A percentile compares a stretch with the other conserved stretches of the same genome.
Conservation (phyloP, 768 basidiomycete genomes). For the Mycena capillaripes region DNA sequence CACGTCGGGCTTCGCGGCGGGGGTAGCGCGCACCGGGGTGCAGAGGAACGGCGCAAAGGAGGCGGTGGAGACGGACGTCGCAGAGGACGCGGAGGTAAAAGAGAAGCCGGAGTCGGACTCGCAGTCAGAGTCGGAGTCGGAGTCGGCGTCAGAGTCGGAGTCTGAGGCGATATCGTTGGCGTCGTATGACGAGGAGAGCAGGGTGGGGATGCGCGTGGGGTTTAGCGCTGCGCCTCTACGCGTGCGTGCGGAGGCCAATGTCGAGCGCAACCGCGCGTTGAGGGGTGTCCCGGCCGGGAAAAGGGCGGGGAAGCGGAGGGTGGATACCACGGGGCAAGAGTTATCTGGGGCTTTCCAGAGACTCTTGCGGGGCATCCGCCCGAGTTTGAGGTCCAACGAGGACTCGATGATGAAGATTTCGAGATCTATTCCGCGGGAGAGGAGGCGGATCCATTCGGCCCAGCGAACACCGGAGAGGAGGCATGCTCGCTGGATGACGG, state of each 20-base stretch:
- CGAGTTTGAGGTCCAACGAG: constrained; percentile 1
- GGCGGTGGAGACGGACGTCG: neutral
- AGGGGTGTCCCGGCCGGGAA: neutral
- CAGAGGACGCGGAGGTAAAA: constrained; percentile 4
- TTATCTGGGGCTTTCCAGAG: neutral
- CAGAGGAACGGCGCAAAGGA: neutral
- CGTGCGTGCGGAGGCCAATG: neutral
- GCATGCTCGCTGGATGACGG: constrained; percentile 14
- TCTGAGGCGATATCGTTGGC: neutral
- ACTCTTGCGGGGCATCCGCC: neutral
- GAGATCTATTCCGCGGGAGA: constrained; percentile 15
- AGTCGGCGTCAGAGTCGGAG: constrained; percentile 3
- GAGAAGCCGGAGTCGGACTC: constrained; percentile 21
- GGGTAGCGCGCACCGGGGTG: neutral
- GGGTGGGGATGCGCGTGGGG: constrained; percentile 24
- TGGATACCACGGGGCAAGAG: neutral
- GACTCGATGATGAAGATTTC: neutral
- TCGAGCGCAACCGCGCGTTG: neutral
- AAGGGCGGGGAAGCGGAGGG: neutral
- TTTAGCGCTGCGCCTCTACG: constrained; percentile 11
- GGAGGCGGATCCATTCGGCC: constrained; percentile 23
- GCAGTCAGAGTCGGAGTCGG: neutral
- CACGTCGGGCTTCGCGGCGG: neutral
- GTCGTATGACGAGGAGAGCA: constrained; percentile 3
- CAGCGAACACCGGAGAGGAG: constrained; percentile 13